Evolutionary conservation across 371 early-diverging fungal species (phyloP), one percentile per base, ranked within the genome.

Genomic region (Mortierella sp.): DNA sequence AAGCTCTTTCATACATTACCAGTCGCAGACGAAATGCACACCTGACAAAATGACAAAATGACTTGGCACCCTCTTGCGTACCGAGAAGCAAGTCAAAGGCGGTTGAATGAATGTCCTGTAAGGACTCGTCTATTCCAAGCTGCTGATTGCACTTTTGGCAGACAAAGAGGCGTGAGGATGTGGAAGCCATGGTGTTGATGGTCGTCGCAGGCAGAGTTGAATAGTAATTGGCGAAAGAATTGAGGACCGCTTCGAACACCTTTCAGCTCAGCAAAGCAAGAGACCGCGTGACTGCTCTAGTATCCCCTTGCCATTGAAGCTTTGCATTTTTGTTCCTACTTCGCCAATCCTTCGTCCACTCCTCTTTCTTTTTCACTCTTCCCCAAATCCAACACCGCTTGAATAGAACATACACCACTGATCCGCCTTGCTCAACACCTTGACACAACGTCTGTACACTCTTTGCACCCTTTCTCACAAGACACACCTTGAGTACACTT

Each of bases 131-230:
- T 55, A 93, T 89, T 31, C 88, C 82, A 31, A 94, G 73, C 9
- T 90, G 89, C 58, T 93, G 93, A 58, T 89, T 89, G 87, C 94
- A 94, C 75, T 91, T 87, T 79, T 91, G 90, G 76, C 94, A 94
- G 48, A 79, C 77, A 75, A 88, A 83, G 54, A 74, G 80, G 5
- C 87, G 80, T 24, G 68, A 26, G 42, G 80, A 50, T 47, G 79
- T 57, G 34, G 70, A 52, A 1, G 82, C 78, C 78, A 82, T 86
- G 34, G 48, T 13, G 21, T 16, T 55, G 68, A 45, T 68, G 54
- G 60, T 47, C n/a, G 54, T 54, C 31, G 5, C 0, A 13, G 28
- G 42, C 42, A 38, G 42, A 38, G 42, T 38, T 38, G 42, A 38
- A 38, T 38, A 38, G 42, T 38, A 38, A 9, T 11, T 24, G 19